A percentile compares a stretch with the other conserved stretches of the same genome.
These are phyloP conservation scores for Diaporthe aspalathi DNA, from an alignment of 2,329 filamentous ascomycete species.

Conservation along the genomic window DNA sequence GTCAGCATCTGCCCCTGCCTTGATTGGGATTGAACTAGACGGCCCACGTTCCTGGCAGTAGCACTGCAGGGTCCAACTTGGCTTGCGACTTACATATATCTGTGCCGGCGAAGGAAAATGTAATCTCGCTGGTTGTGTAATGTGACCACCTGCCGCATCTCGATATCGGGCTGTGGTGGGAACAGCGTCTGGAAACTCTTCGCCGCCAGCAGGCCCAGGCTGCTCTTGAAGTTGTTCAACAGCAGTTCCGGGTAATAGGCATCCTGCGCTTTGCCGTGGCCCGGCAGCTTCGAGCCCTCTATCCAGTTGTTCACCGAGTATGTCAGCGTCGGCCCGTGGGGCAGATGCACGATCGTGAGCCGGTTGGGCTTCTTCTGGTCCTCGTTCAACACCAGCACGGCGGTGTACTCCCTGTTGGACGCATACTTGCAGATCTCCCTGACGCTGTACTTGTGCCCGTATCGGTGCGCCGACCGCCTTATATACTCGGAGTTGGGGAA, in stretches of 20 bases:
- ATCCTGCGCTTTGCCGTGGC: conserved; percentile 87
- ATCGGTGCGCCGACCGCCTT: conserved; percentile 83
- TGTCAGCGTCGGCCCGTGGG: conserved; percentile 89
- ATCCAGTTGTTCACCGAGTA: conserved; percentile 93
- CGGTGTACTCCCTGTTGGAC: conserved; percentile 82
- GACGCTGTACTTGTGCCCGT: conserved; percentile 90
- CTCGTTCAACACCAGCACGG: conserved; percentile 87
- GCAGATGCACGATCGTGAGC: conserved; percentile 50
- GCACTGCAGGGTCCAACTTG: background rate
- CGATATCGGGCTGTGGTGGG: conserved; percentile 83
- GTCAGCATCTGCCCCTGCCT: background rate
- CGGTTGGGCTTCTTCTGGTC: conserved; percentile 87
- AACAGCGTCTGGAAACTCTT: conserved; percentile 85
- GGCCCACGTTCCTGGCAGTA: background rate
- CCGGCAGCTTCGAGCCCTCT: conserved; percentile 86
- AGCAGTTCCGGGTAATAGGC: conserved; percentile 87
- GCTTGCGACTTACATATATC: conserved; percentile 35
- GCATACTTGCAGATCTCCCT: conserved; percentile 92
- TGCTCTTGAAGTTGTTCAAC: conserved; percentile 94
- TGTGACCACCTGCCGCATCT: conserved; percentile 90
- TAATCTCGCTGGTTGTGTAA: conserved; percentile 96
- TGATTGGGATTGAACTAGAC: background rate
- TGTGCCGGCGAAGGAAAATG: conserved; percentile 82
- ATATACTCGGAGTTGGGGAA: conserved; percentile 93
- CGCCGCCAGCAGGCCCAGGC: conserved; percentile 87